Evolutionary conservation across 2,329 filamentous ascomycete genomes (phyloP).

Genomic region (Paraconiothyrium brasiliense): DNA sequence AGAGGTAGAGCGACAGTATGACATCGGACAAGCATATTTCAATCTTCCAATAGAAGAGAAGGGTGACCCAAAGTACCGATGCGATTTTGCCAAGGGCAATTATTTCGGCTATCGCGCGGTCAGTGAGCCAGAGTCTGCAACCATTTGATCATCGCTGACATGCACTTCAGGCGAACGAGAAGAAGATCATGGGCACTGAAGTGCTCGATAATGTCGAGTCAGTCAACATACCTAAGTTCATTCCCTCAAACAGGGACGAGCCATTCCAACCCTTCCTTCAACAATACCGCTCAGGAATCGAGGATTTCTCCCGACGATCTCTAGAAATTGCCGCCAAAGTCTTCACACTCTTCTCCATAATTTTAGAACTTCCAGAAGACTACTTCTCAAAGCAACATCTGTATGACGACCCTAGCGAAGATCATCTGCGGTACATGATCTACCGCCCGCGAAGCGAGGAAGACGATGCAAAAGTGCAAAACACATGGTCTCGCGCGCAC

Average conservation of each 20-base stretch:
- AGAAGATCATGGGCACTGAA: constrained; percentile 43
- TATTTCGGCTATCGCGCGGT: constrained; percentile 45
- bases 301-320: constrained; percentile 38
- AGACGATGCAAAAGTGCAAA: constrained; percentile 48
- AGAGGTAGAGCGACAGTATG: constrained; percentile 43
- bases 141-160: not conserved
- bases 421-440: constrained; percentile 55
- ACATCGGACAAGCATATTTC: constrained; percentile 44
- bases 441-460: constrained; percentile 53
- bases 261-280: constrained; percentile 40
- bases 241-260: constrained; percentile 32
- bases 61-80: constrained; percentile 38
- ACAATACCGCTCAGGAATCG: constrained; percentile 37
- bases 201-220: constrained; percentile 45
- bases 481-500: constrained; percentile 59
- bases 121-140: constrained; percentile 4
- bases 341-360: constrained; percentile 52
- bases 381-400: constrained; percentile 49
- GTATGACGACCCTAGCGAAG: constrained; percentile 49
- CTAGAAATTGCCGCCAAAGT: constrained; percentile 44
- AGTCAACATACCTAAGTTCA: constrained; percentile 47
- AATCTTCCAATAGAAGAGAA: constrained; percentile 42
- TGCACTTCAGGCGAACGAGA: constrained; percentile 35
- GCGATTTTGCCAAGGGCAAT: constrained; percentile 41
- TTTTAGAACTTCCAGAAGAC: constrained; percentile 52